Conservation (phyloP, 78 protist genomes). For the Dictyostelium purpureum region DNA sequence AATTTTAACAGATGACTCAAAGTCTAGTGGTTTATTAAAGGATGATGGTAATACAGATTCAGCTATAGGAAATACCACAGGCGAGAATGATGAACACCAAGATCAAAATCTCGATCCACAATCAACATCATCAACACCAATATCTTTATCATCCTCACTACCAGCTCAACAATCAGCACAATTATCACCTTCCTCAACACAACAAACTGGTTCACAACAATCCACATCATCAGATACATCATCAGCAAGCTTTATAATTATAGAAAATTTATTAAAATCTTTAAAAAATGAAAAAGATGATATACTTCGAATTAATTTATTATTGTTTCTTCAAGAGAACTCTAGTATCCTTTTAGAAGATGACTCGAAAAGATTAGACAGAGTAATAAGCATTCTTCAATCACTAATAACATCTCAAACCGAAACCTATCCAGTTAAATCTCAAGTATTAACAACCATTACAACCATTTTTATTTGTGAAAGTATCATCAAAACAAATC, state of each 20-base stretch:
- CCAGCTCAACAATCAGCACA: too few species aligned
- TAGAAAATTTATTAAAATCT: slow-evolving; percentile 27
- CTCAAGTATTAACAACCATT: slow-evolving; percentile 62
- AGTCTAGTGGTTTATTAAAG: not conserved
- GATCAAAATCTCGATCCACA: not conserved
- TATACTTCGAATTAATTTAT: slow-evolving; percentile 16
- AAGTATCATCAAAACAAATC: slow-evolving; percentile 50
- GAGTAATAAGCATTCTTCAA: slow-evolving; percentile 33
- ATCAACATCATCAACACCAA: not conserved
- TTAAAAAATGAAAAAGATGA: slow-evolving; percentile 48
- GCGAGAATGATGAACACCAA: not conserved
- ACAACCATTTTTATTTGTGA: slow-evolving; percentile 54
- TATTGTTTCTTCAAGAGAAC: slow-evolving; percentile 65
- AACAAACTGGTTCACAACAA: not conserved
- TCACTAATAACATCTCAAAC: slow-evolving; percentile 39
- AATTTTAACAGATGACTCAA: not conserved
- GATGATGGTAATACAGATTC: not conserved
- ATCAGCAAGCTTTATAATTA: not conserved
- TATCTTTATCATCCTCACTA: not conserved
- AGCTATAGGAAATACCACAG: too few species aligned
- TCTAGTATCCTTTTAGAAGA: slow-evolving; percentile 40
- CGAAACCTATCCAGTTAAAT: slow-evolving; percentile 53
- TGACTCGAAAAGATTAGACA: slow-evolving; percentile 59
- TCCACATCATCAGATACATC: not conserved
- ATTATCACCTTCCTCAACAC: not conserved